Evolutionary conservation across 2,329 filamentous ascomycete genomes (phyloP).

Genomic region (Aspergillus neoniger): DNA sequence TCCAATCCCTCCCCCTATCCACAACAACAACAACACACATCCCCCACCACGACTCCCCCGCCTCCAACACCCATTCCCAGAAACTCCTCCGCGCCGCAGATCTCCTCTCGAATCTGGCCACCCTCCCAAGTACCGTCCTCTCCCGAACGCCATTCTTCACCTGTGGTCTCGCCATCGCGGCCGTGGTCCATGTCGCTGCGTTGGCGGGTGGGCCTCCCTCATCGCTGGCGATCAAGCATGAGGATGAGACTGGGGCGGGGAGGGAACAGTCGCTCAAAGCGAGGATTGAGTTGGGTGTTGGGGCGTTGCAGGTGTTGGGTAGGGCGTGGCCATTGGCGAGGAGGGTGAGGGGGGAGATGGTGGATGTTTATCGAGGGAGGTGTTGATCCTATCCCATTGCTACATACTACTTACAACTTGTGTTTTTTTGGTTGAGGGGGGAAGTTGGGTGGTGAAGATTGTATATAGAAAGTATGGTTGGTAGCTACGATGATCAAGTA

Average conservation of each 20-base stretch:
- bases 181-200: conserved; percentile 73
- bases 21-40: background rate
- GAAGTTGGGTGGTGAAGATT: no score
- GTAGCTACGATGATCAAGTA: no score
- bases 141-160: conserved; percentile 77
- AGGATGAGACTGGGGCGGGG: background rate
- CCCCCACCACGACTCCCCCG: background rate
- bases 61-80: conserved; percentile 59
- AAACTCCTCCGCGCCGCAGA: conserved; percentile 77
- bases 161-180: conserved; percentile 72
- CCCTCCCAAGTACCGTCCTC: conserved; percentile 54
- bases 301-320: conserved; percentile 31
- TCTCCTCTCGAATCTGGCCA: conserved; percentile 71
- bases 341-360: conserved; percentile 30
- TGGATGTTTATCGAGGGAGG: conserved; percentile 22
- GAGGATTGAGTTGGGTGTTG: conserved; percentile 33
- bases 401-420: no score
- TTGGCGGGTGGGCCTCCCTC: conserved; percentile 33
- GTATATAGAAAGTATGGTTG: no score
- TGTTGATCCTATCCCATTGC: background rate
- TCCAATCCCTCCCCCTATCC: background rate
- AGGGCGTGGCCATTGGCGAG: conserved; percentile 35
- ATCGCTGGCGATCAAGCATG: background rate
- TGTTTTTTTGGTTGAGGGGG: no score
- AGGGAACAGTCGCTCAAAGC: conserved; percentile 29